Percentiles rank a stretch among this genome's conserved stretches.
Conservation (phyloP, 257 asterid species). For the Solanum ossicruentum region DNA sequence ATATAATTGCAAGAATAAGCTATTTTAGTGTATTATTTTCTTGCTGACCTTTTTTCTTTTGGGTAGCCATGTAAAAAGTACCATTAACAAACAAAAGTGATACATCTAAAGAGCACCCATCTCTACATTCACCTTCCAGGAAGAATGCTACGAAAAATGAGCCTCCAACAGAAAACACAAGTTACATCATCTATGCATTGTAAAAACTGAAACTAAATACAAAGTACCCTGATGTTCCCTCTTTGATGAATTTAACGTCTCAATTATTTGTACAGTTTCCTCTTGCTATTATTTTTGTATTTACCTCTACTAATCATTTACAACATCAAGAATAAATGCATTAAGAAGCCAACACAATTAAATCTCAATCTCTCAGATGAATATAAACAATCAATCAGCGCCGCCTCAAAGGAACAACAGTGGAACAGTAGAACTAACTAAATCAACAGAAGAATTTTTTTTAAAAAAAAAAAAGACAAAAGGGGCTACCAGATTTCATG, state of each 20-base stretch:
- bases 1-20: background rate
- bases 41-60: background rate
- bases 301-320: background rate
- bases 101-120: background rate
- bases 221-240: background rate
- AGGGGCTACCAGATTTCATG: constrained; percentile 67
- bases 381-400: too few relatives aligned
- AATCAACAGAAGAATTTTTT: background rate
- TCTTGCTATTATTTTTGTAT: background rate
- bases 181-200: background rate
- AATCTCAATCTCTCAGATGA: background rate
- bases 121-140: background rate
- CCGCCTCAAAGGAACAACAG: background rate
- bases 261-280: background rate
- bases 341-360: background rate
- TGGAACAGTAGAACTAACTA: background rate
- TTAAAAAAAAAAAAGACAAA: background rate
- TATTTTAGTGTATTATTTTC: background rate
- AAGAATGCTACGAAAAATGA: background rate
- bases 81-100: background rate
- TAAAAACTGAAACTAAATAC: background rate
- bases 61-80: background rate
- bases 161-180: background rate
- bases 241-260: background rate
- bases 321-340: background rate